phyloP scores from a whole-genome alignment of 2,329 filamentous ascomycete species.

The Pseudogymnoascus sp. region DNA sequence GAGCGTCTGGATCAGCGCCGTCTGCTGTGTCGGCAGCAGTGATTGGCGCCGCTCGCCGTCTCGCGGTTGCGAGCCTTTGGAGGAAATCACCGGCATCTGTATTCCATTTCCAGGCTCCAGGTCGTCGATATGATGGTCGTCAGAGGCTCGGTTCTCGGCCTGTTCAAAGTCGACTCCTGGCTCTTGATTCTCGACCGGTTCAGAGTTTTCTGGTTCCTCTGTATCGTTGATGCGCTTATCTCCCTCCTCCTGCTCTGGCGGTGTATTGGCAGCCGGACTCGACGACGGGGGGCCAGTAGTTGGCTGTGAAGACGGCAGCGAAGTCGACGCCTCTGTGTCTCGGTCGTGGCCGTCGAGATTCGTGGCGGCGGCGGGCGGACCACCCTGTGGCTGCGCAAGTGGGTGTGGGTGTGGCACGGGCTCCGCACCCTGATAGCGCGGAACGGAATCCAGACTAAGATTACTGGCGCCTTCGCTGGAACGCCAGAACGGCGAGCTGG shows the following conservation, averaged over 20 bases:
- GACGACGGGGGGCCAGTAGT: background rate
- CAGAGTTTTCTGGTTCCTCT: background rate
- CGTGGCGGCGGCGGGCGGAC: background rate
- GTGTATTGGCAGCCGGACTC: background rate
- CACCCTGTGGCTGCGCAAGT: background rate
- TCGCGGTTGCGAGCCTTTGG: conserved; percentile 17
- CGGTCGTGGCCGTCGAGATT: background rate
- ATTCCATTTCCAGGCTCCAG: background rate
- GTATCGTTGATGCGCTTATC: background rate
- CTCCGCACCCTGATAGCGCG: background rate
- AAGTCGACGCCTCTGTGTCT: background rate
- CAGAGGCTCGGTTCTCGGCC: background rate
- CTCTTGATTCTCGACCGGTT: background rate
- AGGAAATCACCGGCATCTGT: background rate
- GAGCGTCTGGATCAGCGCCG: conserved; percentile 43
- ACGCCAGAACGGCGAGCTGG: background rate
- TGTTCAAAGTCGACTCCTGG: background rate
- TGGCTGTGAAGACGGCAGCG: background rate
- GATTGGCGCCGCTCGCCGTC: conserved; percentile 32
- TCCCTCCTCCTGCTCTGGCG: background rate
- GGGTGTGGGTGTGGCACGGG: background rate
- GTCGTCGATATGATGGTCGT: background rate
- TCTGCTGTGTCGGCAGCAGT: conserved; percentile 37
- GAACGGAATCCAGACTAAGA: background rate
- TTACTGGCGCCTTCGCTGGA: background rate